Base-by-base conservation (phyloP, 345 rosid species). In the Eucalyptus curtisii region DNA sequence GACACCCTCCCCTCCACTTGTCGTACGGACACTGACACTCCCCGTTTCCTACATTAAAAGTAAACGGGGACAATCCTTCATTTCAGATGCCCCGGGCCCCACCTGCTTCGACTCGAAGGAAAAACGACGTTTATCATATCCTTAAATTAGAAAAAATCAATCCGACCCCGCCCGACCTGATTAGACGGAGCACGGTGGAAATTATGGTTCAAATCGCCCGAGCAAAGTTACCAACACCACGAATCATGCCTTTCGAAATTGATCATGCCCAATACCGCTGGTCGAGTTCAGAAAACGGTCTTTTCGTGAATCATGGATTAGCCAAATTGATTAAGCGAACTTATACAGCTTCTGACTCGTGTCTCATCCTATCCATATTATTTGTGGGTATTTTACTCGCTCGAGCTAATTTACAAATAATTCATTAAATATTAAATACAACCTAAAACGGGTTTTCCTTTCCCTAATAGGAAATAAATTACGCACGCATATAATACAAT, bases 301-400 rank as follows among this genome's bases (percentile, higher is more conserved):
- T 52, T 52, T 8, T 3, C 0, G 1, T 19, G 2, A 52, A 2
- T 0, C 8, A 52, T 0, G 2, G 8, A 19, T 19, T 0, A 52
- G 1, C 25, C 1, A 20, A 0, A 0, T 24, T 22, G 13, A 55
- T 10, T 13, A 13, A 2, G 13, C 4, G 4, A 13, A n/a, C n/a
- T n/a, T n/a, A n/a, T n/a, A 55, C 1, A 3, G 6, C 3, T 55
- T 55, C 1, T 4, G 61, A 24, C 30, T 55, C 6, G 30, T 24
- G 61, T 55, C 13, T 55, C 5, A 1, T 1, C 0, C 0, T 2
- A 10, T 55, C 61, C 6, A 24, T 55, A 3, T 22, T 4, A 10
- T 55, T 55, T 25, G 61, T 55, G 30, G 27, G 30, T 66, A n/a
- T n/a, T 66, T 4, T 7, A 17, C 1, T 15, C 2, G 20, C 40